phyloP scores from a whole-genome alignment of 192 early-diverging fungal species.

The Haplosporangium gracile region DNA sequence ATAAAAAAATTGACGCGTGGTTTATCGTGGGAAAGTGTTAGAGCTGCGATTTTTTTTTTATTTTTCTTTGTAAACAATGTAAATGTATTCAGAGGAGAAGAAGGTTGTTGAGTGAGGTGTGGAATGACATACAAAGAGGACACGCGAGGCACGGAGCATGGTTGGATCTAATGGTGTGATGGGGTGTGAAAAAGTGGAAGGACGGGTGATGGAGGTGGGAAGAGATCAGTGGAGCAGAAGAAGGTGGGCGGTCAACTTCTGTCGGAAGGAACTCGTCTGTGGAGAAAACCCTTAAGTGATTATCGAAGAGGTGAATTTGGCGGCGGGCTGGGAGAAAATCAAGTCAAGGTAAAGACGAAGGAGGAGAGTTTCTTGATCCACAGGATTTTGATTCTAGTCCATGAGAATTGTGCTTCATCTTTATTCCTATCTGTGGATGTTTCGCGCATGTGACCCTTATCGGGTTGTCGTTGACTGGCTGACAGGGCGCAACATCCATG shows the following conservation, averaged over 20 bases:
- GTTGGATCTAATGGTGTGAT: neutral
- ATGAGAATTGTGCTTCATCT: neutral
- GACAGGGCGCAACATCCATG: neutral
- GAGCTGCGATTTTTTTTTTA: neutral
- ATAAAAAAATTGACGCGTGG: neutral
- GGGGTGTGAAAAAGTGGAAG: neutral
- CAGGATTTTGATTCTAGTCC: no score
- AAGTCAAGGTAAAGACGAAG: no score
- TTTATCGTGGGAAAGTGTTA: neutral
- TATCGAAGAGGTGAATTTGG: no score
- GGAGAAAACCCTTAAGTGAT: neutral
- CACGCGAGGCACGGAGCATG: conserved; percentile 29
- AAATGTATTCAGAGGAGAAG: neutral
- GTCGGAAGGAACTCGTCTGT: neutral
- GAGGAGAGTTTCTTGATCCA: neutral
- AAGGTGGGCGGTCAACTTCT: neutral
- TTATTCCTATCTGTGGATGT: neutral
- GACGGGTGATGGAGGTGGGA: neutral
- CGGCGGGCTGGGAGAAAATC: no score
- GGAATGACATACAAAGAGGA: conserved; percentile 18
- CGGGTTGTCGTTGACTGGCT: neutral
- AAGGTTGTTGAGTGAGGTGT: neutral
- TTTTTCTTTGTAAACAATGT: neutral
- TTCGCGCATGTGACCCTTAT: neutral
- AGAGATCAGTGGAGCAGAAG: neutral